These are phyloP conservation scores for Termitomyces sp. DNA, from an alignment of 768 basidiomycete genomes.

Conservation along the genomic window DNA sequence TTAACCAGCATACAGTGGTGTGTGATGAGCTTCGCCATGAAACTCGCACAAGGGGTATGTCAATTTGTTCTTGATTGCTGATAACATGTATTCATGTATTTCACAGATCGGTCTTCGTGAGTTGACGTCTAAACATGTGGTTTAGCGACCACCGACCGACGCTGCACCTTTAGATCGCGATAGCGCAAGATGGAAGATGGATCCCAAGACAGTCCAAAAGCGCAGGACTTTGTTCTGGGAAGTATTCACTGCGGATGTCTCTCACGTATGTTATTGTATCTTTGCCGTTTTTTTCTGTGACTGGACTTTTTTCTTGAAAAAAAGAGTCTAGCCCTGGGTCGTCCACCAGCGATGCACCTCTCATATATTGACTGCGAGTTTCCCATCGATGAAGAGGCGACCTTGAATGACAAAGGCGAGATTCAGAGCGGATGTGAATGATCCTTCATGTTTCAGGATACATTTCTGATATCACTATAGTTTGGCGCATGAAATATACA, in stretches of 20 bases:
- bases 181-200: conserved; percentile 35
- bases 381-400: conserved; percentile 49
- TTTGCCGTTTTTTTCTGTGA: background rate
- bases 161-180: conserved; percentile 28
- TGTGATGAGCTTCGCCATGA: conserved; percentile 50
- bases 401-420: conserved; percentile 36
- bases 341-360: conserved; percentile 53
- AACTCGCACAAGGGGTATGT: conserved; percentile 51
- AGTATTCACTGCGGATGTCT: conserved; percentile 31
- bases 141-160: background rate
- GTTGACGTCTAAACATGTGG: conserved; percentile 12
- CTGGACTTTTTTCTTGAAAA: background rate
- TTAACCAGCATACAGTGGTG: conserved; percentile 34
- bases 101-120: conserved; percentile 37
- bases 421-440: conserved; percentile 45
- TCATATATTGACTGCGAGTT: conserved; percentile 62
- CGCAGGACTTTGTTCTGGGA: conserved; percentile 35
- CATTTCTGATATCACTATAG: conserved; percentile 21
- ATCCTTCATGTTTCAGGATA: background rate
- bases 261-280: conserved; percentile 22
- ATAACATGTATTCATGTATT: background rate
- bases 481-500: conserved; percentile 52
- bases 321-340: conserved; percentile 52
- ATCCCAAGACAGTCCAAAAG: conserved; percentile 29
- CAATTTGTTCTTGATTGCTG: background rate